Evolutionary conservation across 2,329 filamentous ascomycete species (phyloP).

Genomic region (Aureobasidium namibiae): DNA sequence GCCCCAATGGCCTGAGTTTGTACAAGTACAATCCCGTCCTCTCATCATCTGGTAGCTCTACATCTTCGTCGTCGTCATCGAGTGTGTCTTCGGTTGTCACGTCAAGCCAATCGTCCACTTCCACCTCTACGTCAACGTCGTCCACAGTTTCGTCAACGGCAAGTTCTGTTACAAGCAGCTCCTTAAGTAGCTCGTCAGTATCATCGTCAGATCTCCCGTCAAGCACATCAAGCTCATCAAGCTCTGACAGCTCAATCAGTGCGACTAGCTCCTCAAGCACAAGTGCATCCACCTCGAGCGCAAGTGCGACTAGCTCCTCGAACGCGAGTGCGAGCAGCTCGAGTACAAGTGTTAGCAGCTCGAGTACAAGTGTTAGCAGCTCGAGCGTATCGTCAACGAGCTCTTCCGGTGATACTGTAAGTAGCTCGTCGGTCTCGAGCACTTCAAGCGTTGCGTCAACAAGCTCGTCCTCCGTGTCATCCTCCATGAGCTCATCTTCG

Average conservation of each 20-base stretch:
- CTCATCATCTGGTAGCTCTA: neutral
- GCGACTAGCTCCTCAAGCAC: neutral
- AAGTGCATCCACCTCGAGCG: neutral
- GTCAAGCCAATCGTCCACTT: neutral
- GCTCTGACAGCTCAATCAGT: too few relatives aligned
- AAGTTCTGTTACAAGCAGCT: too few relatives aligned
- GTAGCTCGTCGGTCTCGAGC: neutral
- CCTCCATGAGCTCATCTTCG: neutral
- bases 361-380: neutral
- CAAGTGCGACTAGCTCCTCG: neutral
- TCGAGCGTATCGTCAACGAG: neutral
- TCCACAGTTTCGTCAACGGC: too few relatives aligned
- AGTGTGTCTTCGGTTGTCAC: neutral
- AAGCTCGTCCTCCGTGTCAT: neutral
- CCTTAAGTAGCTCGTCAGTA: too few relatives aligned
- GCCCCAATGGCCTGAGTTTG: conserved; percentile 23
- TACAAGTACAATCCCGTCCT: conserved; percentile 14
- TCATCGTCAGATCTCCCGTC: too few relatives aligned
- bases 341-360: neutral
- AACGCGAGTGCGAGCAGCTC: too few relatives aligned
- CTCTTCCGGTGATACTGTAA: neutral
- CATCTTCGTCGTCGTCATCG: neutral
- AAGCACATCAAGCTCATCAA: too few relatives aligned
- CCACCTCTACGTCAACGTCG: too few relatives aligned
- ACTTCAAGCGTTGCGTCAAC: neutral